Base-by-base conservation (phyloP, 805 yeast species). In the Candida montana region DNA sequence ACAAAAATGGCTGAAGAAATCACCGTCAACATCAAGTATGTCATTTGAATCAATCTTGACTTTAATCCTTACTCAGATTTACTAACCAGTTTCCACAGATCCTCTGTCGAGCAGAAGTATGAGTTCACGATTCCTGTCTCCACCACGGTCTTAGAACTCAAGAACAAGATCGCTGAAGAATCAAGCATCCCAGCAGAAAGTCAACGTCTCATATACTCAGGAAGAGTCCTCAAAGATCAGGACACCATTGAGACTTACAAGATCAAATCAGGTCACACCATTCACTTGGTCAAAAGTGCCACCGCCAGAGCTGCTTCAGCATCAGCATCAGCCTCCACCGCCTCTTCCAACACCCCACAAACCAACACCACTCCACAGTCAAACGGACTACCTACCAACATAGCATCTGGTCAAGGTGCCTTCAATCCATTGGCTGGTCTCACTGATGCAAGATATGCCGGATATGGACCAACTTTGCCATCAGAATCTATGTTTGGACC, bases 371-470 rank as follows among this genome's bases (percentile, higher is more conserved):
- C 47, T 16, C 93, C 96, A 10, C 44, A 58, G 7, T 28, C 58
- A 5, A 40, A 58, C 10, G 42, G 55, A 27, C 49, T 63, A 18
- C 96, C 97, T n/a, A 61, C 80, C 15, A 86, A 82, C 55, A 72
- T 91, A 36, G 78, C 95, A 4, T 77, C 97, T 2, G 99, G 99
- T 5, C 83, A 79, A 48, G 93, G 91, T 11, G 75, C 95, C 0
- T 86, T 83, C 63, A 88, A 93, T 62, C 95, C 96, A 29, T 71
- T 93, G 55, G 90, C 95, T 10, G 96, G 84, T 49, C 70, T 91
- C 49, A 91, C 98, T 1, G 91, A 96, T 37, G 98, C 98, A 2
- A 77, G 97, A 41, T 93, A 89, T 57, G 97, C 98, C 3, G 99
- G 99, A 1, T 81, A 79, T 53, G 45, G 45, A 3, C 75, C 89